Base-by-base conservation (phyloP, 305 asterid genomes). In the Caryopteris hybrid region DNA sequence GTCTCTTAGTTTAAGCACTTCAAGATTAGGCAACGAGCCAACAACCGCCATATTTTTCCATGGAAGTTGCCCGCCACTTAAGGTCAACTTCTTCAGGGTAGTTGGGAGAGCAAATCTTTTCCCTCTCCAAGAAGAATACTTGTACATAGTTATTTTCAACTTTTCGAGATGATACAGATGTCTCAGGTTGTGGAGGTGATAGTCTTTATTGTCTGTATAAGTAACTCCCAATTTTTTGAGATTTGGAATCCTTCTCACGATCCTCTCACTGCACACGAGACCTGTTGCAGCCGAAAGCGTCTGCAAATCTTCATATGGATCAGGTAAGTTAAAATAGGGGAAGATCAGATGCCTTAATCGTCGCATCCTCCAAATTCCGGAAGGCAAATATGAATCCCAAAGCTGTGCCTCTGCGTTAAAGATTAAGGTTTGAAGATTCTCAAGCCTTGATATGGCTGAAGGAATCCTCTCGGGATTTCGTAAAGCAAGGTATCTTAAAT, bases 271-370 rank as follows among this genome's bases (percentile, higher is more conserved):
- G 0, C 39, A 38, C n/a, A 8, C 12, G 36, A 21, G 36, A 22
- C 16, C 9, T 3, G 21, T 0, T 4, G 51, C 23, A 0, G 0
- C 21, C 0, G 31, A 66, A 23, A 66, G 61, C 3, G 71, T 51
- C 22, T 8, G 71, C 11, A 65, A 9, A 14, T 65, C 36, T 51
- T n/a, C 31, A 0, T 13, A 2, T n/a, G 61, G 61, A 31, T 8
- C 14, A 7, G 25, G 43, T 1, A 25, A 25, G 11, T 31, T 18
- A 48, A 1, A 3, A 5, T 27, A 4, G 13, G 3, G 10, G 10
- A 48, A 48, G 9, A 64, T 8, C 33, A 64, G 70, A 33, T 64
- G 70, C 47, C 48, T 64, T 21, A 64, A 48, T 7, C 11, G n/a
- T 3, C 13, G 47, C 70, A 50, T 51, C 13, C 51, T 51, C 70